Evolutionary conservation across 352 stramenopile species (phyloP).

Genomic region (Phytophthora boehmeriae): DNA sequence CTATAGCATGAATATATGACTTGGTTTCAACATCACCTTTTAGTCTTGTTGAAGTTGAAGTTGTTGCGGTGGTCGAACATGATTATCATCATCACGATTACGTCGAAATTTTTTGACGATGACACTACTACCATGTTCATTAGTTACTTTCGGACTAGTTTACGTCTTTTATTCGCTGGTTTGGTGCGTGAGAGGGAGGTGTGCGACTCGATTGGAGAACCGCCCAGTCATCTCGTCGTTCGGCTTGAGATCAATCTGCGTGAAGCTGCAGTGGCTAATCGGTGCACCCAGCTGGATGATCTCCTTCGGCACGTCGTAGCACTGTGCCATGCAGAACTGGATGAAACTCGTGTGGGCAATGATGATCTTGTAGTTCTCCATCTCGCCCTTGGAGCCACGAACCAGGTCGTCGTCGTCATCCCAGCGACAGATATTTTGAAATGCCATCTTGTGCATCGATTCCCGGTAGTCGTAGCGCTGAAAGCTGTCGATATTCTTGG

Average conservation of each 20-base stretch:
- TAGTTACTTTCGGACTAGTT: conserved; percentile 15
- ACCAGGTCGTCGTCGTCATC: conserved; percentile 39
- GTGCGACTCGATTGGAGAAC: conserved; percentile 69
- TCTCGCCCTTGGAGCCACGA: conserved; percentile 25
- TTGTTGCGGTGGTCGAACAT: background rate
- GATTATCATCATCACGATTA: too few relatives aligned
- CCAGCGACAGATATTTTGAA: conserved; percentile 69
- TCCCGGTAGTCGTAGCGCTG: conserved; percentile 76
- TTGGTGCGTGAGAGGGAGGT: conserved; percentile 74
- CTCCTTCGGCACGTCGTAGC: conserved; percentile 69
- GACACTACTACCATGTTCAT: conserved; percentile 9
- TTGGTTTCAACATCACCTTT: conserved; percentile 2
- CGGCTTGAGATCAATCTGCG: conserved; percentile 62
- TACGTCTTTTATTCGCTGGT: conserved; percentile 65
- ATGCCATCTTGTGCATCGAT: conserved; percentile 80
- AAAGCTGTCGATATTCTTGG: conserved; percentile 53
- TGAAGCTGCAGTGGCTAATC: conserved; percentile 78
- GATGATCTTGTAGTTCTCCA: conserved; percentile 71
- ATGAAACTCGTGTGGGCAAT: conserved; percentile 85
- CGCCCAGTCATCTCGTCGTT: conserved; percentile 54
- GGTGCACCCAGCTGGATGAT: conserved; percentile 79
- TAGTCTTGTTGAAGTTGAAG: background rate
- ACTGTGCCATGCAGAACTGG: conserved; percentile 73
- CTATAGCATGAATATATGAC: background rate
- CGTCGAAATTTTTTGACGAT: background rate